Evolutionary conservation across 768 basidiomycete species (phyloP), one percentile per base, ranked within the genome.

Genomic region (Gloeostereum incarnatum): DNA sequence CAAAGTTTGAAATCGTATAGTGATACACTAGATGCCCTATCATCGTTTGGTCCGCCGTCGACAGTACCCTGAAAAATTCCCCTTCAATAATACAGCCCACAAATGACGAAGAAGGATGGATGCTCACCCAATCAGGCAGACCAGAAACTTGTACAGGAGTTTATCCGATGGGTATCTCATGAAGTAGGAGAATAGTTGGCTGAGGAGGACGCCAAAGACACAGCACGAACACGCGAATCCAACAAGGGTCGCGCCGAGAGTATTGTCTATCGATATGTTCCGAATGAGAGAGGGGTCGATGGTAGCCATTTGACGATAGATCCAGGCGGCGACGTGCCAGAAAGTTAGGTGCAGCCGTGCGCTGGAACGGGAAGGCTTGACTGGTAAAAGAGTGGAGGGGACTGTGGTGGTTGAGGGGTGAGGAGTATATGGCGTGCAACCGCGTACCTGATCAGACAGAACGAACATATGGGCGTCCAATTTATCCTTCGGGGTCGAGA

Each of bases 231-330:
- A 54, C 1, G 69, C 65, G 43, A 77, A 78, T 22, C 80, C 80
- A 32, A 78, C 49, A 44, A 79, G 68, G 31, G 71, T 55, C 13
- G 78, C 77, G 24, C 80, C 80, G 11, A 81, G 64, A 1, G 79
- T 80, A 47, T 61, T 66, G 39, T 66, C 54, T 37, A 70, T 51
- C 37, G 45, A 56, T 39, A 49, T 30, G 17, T 17, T 17, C 13
- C 4, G 29, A 6, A 17, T 13, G 13, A 30, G 13, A 30, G 29
- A 30, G 29, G 9, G 9, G 26, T 9, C 9, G 9, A 30, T 13
- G 13, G 29, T 13, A 30, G 29, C 29, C 29, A 30, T 30, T 3
- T 30, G n/a, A n/a, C n/a, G n/a, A n/a, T n/a, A n/a, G n/a, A n/a
- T n/a, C n/a, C n/a, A n/a, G n/a, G n/a, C n/a, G n/a, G n/a, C n/a